These are phyloP conservation scores for Rubia balearica DNA, from an alignment of 305 asterid species.

Conservation along the genomic window DNA sequence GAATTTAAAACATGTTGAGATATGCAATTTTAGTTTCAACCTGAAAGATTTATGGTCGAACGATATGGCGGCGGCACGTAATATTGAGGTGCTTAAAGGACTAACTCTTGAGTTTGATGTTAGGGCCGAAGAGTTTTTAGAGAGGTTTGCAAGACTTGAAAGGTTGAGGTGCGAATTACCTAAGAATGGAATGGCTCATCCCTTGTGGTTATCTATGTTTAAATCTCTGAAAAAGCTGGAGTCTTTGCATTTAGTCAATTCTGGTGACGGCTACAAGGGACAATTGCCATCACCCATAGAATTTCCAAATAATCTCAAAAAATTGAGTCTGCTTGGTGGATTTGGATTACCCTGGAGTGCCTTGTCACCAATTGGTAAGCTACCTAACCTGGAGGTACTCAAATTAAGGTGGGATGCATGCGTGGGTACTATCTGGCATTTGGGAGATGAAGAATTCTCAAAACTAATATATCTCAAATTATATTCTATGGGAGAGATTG, in stretches of 20 bases:
- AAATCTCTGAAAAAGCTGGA: neutral
- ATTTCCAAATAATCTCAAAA: neutral
- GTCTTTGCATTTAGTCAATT: neutral
- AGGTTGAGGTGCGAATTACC: neutral
- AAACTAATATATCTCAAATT: neutral
- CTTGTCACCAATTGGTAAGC: neutral
- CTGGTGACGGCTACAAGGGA: neutral
- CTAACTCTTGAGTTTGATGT: neutral
- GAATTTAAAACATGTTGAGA: neutral
- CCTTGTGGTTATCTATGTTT: neutral
- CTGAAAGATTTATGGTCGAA: neutral
- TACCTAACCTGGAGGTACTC: neutral
- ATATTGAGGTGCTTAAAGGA: neutral
- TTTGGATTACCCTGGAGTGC: neutral
- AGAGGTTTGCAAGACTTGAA: neutral
- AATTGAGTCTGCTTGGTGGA: neutral
- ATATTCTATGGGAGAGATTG: neutral
- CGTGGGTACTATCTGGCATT: neutral
- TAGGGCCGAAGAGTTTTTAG: neutral
- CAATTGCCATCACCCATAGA: neutral
- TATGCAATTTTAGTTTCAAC: neutral
- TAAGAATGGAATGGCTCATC: too few species aligned
- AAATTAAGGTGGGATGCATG: neutral
- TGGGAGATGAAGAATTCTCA: conserved; percentile 4
- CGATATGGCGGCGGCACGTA: neutral